Base-by-base conservation (phyloP, 345 rosid genomes). In the Sisymbrium altissimum region DNA sequence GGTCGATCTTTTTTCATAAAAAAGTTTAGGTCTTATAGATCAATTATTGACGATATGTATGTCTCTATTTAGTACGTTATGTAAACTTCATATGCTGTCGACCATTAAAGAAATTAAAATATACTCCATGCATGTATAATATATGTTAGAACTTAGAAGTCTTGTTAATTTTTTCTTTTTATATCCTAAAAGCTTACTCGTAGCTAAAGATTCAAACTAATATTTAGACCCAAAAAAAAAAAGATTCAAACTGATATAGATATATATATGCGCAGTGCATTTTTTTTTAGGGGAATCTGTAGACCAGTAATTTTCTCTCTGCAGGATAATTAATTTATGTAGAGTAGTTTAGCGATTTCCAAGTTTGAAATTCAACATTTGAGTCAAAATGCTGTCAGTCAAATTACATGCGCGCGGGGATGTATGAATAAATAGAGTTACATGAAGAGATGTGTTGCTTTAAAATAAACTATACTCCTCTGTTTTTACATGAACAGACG, bases 361-460 rank as follows among this genome's bases (percentile, higher is more conserved):
- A 73, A 73, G 77, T 44, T 67, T 74, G 25, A 45, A 45, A 13
- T 54, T 48, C 72, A 66, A 74, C 30, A 35, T 1, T 49, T 58
- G 14, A 66, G 73, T 74, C 72, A 66, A 74, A 48, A 57, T 66
- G 12, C 9, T 58, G 78, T 66, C 66, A 66, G 67, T 5, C 38
- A 65, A 46, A 46, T 27, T 74, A 58, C 67, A 64, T 46, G 77
- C 65, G 64, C n/a, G n/a, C n/a, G n/a, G 60, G 60, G 64, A 17
- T 19, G 58, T 65, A 27, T 35, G 39, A 72, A 14, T 63, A 29
- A 8, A 49, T 40, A 33, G 7, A 45, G 2, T 64, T 32, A 18
- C 17, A 48, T 71, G 15, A 14, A 64, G 45, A 59, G 30, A 59
- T 59, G 45, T 36, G 45, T 19, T 19, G 14, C 29, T 36, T 19